Conservation (phyloP, 208 protist species). For the Trypanosoma platydactyli region DNA sequence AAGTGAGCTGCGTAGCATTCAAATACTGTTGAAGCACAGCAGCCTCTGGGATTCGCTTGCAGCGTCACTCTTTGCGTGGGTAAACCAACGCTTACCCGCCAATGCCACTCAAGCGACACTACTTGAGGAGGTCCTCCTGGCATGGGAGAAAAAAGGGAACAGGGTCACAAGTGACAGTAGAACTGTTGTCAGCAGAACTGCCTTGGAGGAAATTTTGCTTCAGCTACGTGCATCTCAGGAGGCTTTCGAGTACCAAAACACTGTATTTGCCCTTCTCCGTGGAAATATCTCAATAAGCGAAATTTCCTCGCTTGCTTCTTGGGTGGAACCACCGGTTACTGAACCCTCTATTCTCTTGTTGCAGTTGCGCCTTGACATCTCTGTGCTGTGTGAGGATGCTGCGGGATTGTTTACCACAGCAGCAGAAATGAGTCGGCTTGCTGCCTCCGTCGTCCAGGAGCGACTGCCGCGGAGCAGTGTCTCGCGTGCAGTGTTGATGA, state of each 20-base stretch:
- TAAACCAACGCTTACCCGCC: background rate
- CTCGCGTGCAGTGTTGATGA: background rate
- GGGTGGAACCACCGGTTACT: background rate
- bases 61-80: constrained; percentile 23
- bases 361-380: constrained; percentile 13
- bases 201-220: constrained; percentile 9
- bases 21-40: constrained; percentile 12
- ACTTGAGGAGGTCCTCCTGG: constrained; percentile 18
- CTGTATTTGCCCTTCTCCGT: constrained; percentile 14
- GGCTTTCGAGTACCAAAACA: constrained; percentile 11
- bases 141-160: constrained; percentile 4
- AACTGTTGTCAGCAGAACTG: background rate
- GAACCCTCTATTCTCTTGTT: constrained; percentile 13
- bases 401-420: background rate
- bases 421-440: constrained; percentile 4
- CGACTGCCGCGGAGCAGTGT: background rate
- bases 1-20: constrained; percentile 13
- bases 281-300: constrained; percentile 9
- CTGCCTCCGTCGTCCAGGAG: background rate
- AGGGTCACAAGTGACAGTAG: background rate
- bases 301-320: constrained; percentile 11
- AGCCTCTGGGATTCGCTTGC: constrained; percentile 11
- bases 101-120: background rate
- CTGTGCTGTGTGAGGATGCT: constrained; percentile 11
- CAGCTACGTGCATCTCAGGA: constrained; percentile 15